Conservation (phyloP, 2,329 filamentous ascomycete genomes). For the Hyphodiscus sp. region DNA sequence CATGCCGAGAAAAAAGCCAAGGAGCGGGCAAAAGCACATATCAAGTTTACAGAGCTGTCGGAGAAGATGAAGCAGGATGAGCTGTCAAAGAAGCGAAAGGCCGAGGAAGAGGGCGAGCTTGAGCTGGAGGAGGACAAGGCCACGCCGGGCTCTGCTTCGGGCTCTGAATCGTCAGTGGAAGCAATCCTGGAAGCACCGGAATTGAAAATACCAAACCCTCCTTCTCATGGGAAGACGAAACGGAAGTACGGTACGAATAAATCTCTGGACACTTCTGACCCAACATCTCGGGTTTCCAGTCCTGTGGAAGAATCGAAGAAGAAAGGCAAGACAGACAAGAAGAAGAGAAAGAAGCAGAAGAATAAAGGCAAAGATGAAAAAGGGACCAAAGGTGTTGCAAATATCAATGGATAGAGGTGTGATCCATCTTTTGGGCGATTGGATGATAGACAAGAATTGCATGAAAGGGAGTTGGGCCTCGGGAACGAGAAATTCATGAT, state of each 20-base stretch:
- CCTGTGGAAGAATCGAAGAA: constrained; percentile 8
- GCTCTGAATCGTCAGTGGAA: constrained; percentile 7
- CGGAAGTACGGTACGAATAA: constrained; percentile 15
- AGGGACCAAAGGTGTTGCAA: neutral
- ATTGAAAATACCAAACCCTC: neutral
- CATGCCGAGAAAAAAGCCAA: constrained; percentile 43
- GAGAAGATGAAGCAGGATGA: constrained; percentile 30
- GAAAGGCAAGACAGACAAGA: constrained; percentile 6
- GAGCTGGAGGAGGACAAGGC: neutral
- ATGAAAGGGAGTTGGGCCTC: neutral
- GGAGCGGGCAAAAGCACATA: constrained; percentile 42
- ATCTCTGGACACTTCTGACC: neutral
- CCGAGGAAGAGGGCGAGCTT: constrained; percentile 4
- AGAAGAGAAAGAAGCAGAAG: constrained; percentile 3
- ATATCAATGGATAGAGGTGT: neutral
- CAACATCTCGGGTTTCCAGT: constrained; percentile 11
- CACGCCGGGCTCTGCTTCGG: constrained; percentile 11
- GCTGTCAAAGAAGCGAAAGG: constrained; percentile 28
- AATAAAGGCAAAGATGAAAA: neutral
- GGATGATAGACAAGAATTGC: neutral
- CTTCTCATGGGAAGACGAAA: constrained; percentile 27
- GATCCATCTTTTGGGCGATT: neutral
- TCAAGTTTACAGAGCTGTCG: constrained; percentile 38
- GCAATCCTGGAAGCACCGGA: neutral
- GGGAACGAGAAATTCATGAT: neutral